phyloP scores from a whole-genome alignment of 371 early-diverging fungal genomes.

The Quaeritorhiza haematococci region DNA sequence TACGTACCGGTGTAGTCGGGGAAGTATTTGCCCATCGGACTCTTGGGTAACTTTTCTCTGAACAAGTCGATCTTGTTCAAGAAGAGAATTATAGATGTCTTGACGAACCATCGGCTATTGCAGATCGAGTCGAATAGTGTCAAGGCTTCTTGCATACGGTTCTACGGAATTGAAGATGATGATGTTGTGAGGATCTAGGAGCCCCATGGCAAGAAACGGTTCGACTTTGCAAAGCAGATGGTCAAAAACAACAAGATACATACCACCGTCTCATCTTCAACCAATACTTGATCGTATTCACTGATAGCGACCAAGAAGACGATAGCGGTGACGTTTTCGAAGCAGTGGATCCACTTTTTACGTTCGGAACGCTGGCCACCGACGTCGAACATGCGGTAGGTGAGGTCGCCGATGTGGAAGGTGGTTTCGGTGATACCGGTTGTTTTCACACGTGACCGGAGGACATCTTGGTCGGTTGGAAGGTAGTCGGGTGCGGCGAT shows the following conservation, averaged over 20 bases:
- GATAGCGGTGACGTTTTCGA: slow-evolving; percentile 93
- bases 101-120: slow-evolving; percentile 89
- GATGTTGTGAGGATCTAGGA: background rate
- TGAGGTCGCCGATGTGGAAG: slow-evolving; percentile 78
- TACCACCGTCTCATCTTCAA: slow-evolving; percentile 91
- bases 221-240: background rate
- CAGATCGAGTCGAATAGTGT: slow-evolving; percentile 93
- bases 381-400: slow-evolving; percentile 85
- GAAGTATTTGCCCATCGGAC: slow-evolving; percentile 77
- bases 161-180: slow-evolving; percentile 37
- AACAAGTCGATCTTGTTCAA: slow-evolving; percentile 95
- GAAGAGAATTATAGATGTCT: slow-evolving; percentile 90
- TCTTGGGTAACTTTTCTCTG: slow-evolving; percentile 75
- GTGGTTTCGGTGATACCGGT: slow-evolving; percentile 86
- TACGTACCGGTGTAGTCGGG: slow-evolving; percentile 69
- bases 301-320: slow-evolving; percentile 90
- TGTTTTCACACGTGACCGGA: slow-evolving; percentile 67
- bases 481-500: slow-evolving; percentile 71
- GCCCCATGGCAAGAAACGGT: background rate
- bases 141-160: slow-evolving; percentile 94
- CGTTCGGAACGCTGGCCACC: slow-evolving; percentile 77
- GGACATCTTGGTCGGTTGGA: slow-evolving; percentile 85
- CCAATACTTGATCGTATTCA: slow-evolving; percentile 93
- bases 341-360: slow-evolving; percentile 51
- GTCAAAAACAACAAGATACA: slow-evolving; percentile 9